phyloP scores from a whole-genome alignment of 78 protist genomes.

The Chrysochromulina parva region DNA sequence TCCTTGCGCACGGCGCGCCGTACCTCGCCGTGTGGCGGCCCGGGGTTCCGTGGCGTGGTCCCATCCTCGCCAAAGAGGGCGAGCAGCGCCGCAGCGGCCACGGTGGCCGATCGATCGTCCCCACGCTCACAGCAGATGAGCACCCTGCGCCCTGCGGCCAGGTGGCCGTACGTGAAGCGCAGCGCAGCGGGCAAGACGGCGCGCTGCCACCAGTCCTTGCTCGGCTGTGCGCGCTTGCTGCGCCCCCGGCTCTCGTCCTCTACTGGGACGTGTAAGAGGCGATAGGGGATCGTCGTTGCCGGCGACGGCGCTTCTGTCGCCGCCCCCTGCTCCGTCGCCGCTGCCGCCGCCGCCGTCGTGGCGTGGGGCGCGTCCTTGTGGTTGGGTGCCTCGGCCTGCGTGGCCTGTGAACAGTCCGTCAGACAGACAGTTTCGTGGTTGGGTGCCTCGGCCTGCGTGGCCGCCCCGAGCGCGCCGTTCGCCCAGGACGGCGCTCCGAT shows the following conservation, averaged over 20 bases:
- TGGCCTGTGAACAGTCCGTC: too few relatives aligned
- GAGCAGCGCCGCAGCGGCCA: background rate
- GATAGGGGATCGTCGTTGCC: too few relatives aligned
- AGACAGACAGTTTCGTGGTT: too few relatives aligned
- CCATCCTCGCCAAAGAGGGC: background rate
- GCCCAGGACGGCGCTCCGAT: too few relatives aligned
- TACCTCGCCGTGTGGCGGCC: background rate
- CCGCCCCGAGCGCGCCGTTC: too few relatives aligned
- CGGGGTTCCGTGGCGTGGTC: background rate
- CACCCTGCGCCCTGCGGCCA: background rate
- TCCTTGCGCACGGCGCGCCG: background rate
- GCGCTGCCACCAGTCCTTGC: background rate
- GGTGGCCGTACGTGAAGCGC: background rate
- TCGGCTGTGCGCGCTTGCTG: conserved; percentile 18
- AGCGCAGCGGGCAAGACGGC: background rate
- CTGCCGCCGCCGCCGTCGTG: too few relatives aligned
- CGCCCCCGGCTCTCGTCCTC: background rate
- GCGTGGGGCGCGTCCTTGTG: too few relatives aligned
- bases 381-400: too few relatives aligned
- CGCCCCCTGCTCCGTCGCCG: too few relatives aligned
- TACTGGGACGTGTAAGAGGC: background rate
- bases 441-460: too few relatives aligned
- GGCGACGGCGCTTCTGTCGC: too few relatives aligned
- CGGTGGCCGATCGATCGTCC: background rate
- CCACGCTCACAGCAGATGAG: background rate